These are phyloP conservation scores for Russula dissimulans DNA, from an alignment of 768 basidiomycete genomes.

Conservation along the genomic window DNA sequence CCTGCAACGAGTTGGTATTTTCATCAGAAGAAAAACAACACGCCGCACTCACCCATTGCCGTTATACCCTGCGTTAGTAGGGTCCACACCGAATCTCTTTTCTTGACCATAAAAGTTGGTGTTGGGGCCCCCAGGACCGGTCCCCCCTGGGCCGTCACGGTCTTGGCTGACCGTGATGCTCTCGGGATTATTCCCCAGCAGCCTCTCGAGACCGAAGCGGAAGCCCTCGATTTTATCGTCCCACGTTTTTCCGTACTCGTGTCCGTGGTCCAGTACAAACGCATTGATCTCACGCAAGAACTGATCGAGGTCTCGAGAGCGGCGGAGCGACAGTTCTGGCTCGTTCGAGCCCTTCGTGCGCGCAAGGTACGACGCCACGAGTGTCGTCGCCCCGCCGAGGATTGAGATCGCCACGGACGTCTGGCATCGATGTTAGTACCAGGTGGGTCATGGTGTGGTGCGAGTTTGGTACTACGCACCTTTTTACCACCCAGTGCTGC, in stretches of 20 bases:
- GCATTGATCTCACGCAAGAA: constrained; percentile 55
- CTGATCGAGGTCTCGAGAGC: constrained; percentile 52
- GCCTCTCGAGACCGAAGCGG: constrained; percentile 37
- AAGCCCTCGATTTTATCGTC: constrained; percentile 27
- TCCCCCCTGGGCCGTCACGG: no score
- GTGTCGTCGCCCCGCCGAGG: constrained; percentile 52
- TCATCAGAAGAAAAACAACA: no score
- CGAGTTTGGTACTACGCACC: neutral
- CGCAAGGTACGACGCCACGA: constrained; percentile 66
- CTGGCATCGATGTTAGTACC: constrained; percentile 17
- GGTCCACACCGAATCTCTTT: no score
- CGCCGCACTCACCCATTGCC: no score
- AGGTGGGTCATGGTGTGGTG: neutral
- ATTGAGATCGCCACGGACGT: constrained; percentile 32
- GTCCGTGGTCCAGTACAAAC: constrained; percentile 48
- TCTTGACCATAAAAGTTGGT: no score
- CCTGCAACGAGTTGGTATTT: no score
- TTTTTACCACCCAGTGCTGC: constrained; percentile 21
- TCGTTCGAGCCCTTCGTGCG: constrained; percentile 60
- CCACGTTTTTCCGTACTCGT: constrained; percentile 30
- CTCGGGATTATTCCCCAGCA: constrained; percentile 33
- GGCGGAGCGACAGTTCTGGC: constrained; percentile 51
- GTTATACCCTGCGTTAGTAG: no score
- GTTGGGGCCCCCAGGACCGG: no score
- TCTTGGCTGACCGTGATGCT: constrained; percentile 8